phyloP scores from a whole-genome alignment of 441 rosid genomes.

The Flueggea neowawraea region DNA sequence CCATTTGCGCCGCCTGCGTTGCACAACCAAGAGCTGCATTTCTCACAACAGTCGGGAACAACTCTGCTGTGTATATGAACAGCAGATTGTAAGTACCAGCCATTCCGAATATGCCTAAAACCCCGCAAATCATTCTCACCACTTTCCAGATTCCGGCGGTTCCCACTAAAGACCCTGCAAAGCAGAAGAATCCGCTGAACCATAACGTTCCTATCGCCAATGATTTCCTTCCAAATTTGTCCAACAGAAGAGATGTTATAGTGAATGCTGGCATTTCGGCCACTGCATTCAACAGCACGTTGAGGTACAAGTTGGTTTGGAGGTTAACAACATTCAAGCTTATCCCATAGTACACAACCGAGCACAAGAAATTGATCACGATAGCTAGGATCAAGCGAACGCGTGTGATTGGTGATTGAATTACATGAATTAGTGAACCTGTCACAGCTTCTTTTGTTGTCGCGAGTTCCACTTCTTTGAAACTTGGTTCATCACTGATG shows the following conservation, averaged over 20 bases:
- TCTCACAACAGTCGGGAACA: slow-evolving; percentile 90
- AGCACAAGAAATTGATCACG: slow-evolving; percentile 62
- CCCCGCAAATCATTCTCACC: slow-evolving; percentile 63
- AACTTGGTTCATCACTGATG: background rate
- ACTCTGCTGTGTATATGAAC: slow-evolving; percentile 77
- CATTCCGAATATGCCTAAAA: slow-evolving; percentile 83
- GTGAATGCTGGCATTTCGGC: slow-evolving; percentile 86
- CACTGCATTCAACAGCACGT: slow-evolving; percentile 66
- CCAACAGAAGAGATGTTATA: slow-evolving; percentile 69
- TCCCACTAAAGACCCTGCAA: slow-evolving; percentile 42
- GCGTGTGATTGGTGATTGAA: slow-evolving; percentile 61
- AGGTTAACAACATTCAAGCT: slow-evolving; percentile 93
- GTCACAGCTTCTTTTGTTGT: slow-evolving; percentile 34
- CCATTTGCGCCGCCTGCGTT: slow-evolving; percentile 80
- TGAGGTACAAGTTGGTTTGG: slow-evolving; percentile 73
- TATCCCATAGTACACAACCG: slow-evolving; percentile 84
- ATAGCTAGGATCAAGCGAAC: slow-evolving; percentile 49
- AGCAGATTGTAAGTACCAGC: slow-evolving; percentile 85
- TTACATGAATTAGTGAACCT: slow-evolving; percentile 61
- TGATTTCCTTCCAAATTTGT: slow-evolving; percentile 76
- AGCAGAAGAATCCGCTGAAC: slow-evolving; percentile 80
- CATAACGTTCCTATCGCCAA: slow-evolving; percentile 68
- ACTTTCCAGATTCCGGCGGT: slow-evolving; percentile 51
- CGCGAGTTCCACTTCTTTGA: slow-evolving; percentile 6
- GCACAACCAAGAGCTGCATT: slow-evolving; percentile 86